Conservation (phyloP, 1,139 yeast genomes). For the Candida smagusa region DNA sequence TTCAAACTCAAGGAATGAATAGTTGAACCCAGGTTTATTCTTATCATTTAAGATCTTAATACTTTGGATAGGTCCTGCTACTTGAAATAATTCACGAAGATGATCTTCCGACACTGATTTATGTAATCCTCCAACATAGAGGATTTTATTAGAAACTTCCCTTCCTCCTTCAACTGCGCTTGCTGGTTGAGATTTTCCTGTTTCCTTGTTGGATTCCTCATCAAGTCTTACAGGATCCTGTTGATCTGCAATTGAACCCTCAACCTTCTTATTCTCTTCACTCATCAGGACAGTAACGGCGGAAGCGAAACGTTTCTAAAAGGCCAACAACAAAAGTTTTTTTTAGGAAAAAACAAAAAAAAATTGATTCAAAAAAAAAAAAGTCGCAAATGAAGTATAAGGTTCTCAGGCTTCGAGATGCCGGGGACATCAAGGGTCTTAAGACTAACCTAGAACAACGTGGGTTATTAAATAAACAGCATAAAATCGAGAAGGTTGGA, state of each 20-base stretch:
- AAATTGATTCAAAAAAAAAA: background rate
- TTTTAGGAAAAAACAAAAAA: slow-evolving; percentile 2
- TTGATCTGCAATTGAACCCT: background rate
- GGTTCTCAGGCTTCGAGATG: slow-evolving; percentile 10
- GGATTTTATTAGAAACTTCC: slow-evolving; percentile 65
- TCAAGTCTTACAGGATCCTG: background rate
- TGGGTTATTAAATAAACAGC: slow-evolving; percentile 18
- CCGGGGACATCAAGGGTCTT: slow-evolving; percentile 20
- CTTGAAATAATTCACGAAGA: slow-evolving; percentile 59
- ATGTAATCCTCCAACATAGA: slow-evolving; percentile 76
- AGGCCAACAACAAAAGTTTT: slow-evolving; percentile 3
- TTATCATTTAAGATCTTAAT: slow-evolving; percentile 75
- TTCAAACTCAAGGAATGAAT: slow-evolving; percentile 80
- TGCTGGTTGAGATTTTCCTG: slow-evolving; percentile 40
- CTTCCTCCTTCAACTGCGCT: slow-evolving; percentile 79
- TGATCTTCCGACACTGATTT: slow-evolving; percentile 62
- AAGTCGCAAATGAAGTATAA: slow-evolving; percentile 1
- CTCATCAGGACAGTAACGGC: too few relatives aligned
- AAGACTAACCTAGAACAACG: slow-evolving; percentile 23
- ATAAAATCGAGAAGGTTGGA: slow-evolving; percentile 20
- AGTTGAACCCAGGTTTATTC: slow-evolving; percentile 69
- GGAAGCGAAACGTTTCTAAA: background rate
- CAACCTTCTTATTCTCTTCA: too few relatives aligned
- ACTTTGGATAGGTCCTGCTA: slow-evolving; percentile 56
- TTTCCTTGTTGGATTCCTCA: background rate